Evolutionary conservation across 495 filamentous ascomycete species (phyloP).

Genomic region (Pseudoneurospora amorphoporcata): DNA sequence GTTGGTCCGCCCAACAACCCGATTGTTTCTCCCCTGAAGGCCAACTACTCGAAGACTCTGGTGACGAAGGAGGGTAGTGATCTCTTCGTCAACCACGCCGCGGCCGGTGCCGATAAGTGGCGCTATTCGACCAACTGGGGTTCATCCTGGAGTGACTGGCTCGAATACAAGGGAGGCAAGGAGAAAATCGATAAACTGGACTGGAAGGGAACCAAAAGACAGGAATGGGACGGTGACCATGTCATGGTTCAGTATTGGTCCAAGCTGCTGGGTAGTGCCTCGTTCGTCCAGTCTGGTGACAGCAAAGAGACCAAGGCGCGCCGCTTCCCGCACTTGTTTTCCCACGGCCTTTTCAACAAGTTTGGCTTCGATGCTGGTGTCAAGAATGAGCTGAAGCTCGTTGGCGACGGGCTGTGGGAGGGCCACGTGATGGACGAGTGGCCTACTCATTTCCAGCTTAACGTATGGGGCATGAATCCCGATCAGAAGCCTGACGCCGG

Average conservation of each 20-base stretch:
- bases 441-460: slow-evolving; percentile 50
- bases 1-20: slow-evolving; percentile 39
- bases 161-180: slow-evolving; percentile 45
- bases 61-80: slow-evolving; percentile 26
- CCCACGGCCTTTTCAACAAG: slow-evolving; percentile 54
- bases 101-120: slow-evolving; percentile 52
- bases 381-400: slow-evolving; percentile 40
- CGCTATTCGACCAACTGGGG: slow-evolving; percentile 55
- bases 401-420: slow-evolving; percentile 46
- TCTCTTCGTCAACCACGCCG: slow-evolving; percentile 47
- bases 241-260: slow-evolving; percentile 59
- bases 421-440: slow-evolving; percentile 52
- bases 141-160: slow-evolving; percentile 51
- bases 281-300: slow-evolving; percentile 54
- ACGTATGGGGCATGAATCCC: slow-evolving; percentile 56
- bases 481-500: slow-evolving; percentile 50
- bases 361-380: slow-evolving; percentile 57
- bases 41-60: slow-evolving; percentile 48
- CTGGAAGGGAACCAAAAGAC: slow-evolving; percentile 52
- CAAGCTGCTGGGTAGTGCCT: slow-evolving; percentile 47
- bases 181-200: slow-evolving; percentile 37
- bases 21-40: slow-evolving; percentile 45
- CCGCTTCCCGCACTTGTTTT: slow-evolving; percentile 55
- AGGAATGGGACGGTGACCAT: slow-evolving; percentile 57
- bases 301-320: slow-evolving; percentile 29